Evolutionary conservation across 176 grass and related monocot species (phyloP).

Genomic region (barley (Hordeum vulgare)): DNA sequence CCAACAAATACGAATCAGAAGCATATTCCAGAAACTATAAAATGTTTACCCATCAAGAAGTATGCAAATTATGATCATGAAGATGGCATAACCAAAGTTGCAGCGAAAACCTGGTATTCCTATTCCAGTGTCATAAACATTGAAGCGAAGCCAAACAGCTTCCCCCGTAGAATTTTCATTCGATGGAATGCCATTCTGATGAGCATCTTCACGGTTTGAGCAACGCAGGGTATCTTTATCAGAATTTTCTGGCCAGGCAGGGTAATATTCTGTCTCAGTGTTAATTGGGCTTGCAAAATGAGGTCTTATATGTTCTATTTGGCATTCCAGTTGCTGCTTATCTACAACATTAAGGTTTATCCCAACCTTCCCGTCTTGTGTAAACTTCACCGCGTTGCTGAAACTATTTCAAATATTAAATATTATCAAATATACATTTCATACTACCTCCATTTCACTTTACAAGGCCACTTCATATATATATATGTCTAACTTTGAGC

Average conservation of each 20-base stretch:
- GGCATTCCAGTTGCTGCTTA: constrained; percentile 20
- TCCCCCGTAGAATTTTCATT: constrained; percentile 14
- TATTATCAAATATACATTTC: constrained; percentile 6
- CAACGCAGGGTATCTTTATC: constrained; percentile 33
- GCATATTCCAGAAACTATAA: constrained; percentile 2
- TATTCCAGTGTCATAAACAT: constrained; percentile 85
- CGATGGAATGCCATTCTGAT: constrained; percentile 29
- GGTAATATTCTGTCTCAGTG: constrained; percentile 7
- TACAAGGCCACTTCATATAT: no score
- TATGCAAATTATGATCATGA: background rate
- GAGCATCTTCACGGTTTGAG: constrained; percentile 30
- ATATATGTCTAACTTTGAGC: background rate
- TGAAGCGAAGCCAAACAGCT: constrained; percentile 64
- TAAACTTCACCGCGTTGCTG: constrained; percentile 89
- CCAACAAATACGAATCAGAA: constrained; percentile 7
- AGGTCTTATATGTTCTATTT: background rate
- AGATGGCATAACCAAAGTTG: constrained; percentile 15
- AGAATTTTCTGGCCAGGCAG: constrained; percentile 19
- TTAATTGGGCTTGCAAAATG: constrained; percentile 23
- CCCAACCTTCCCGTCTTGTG: constrained; percentile 78
- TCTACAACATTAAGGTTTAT: constrained; percentile 60
- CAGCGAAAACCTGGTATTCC: constrained; percentile 82
- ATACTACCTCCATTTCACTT: background rate
- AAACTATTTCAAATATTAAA: constrained; percentile 21
- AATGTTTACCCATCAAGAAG: background rate